Conservation (phyloP, 2,329 filamentous ascomycete species). For the Sporothrix curviconia region DNA sequence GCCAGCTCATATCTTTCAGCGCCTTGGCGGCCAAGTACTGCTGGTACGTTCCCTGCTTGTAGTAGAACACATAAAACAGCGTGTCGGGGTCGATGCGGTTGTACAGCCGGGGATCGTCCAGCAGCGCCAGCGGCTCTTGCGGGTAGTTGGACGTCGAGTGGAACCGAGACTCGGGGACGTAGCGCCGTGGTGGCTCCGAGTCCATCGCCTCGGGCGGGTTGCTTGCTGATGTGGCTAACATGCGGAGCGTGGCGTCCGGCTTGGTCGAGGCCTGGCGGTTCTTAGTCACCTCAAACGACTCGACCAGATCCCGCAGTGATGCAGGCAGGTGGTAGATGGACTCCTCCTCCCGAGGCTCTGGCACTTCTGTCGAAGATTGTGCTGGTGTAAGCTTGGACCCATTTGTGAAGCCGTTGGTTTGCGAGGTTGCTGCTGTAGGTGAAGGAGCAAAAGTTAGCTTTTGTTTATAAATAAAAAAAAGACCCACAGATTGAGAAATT, state of each 20-base stretch:
- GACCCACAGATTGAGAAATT: too few relatives aligned
- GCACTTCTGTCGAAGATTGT: constrained; percentile 28
- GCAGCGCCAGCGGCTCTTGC: constrained; percentile 82
- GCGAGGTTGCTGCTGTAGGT: neutral
- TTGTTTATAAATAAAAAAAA: neutral
- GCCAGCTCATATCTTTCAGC: constrained; percentile 97
- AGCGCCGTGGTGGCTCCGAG: constrained; percentile 73
- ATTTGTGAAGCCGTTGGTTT: constrained; percentile 31
- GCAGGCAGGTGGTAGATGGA: constrained; percentile 90
- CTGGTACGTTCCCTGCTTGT: constrained; percentile 91
- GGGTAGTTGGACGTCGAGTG: constrained; percentile 75
- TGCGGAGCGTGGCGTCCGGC: constrained; percentile 61
- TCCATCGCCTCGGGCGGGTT: constrained; percentile 70
- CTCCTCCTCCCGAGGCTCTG: constrained; percentile 56
- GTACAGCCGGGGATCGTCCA: constrained; percentile 86
- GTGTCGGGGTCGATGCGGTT: constrained; percentile 88
- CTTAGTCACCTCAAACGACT: constrained; percentile 82
- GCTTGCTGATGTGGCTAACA: constrained; percentile 69
- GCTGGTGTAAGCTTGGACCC: constrained; percentile 36
- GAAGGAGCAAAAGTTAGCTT: neutral
- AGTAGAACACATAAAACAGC: constrained; percentile 98
- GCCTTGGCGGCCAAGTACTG: constrained; percentile 94
- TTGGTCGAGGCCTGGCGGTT: constrained; percentile 55
- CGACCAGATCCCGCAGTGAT: constrained; percentile 80
- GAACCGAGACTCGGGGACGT: constrained; percentile 75